Evolutionary conservation across 495 filamentous ascomycete species (phyloP), one percentile per base, ranked within the genome.

Genomic region (Aspergillus affinis): DNA sequence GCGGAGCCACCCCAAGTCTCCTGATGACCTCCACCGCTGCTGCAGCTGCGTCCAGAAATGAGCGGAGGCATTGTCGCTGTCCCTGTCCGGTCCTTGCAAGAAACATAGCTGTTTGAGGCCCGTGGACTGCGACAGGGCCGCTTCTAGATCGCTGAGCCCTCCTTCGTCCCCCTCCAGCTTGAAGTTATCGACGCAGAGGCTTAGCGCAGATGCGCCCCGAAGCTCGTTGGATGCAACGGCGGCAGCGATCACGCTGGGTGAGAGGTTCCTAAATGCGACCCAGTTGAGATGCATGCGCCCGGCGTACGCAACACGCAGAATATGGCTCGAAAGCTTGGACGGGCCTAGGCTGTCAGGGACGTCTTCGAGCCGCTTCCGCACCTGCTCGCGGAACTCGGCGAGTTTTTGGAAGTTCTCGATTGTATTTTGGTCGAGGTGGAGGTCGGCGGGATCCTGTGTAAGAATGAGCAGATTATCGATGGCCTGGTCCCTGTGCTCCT

Each of bases 331-430:
- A 54, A 54, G 23, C 57, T 47, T 1, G 27, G 61, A 64, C 47
- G 57, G 32, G 46, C 61, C 57, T 5, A 64, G 61, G 18, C 57
- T 64, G 0, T 60, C 51, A 2, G 61, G 57, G 51, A 45, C 56
- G 56, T 63, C 61, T 59, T 63, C 57, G 36, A 63, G 61, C 45
- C 62, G 62, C 48, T 15, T 52, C 44, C 58, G 62, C 30, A 60
- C 54, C 54, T 64, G 44, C 58, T 60, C 54, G 48, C 48, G 54
- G 49, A 60, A 60, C 58, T 54, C 12, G 9, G 49, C 54, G 0
- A 64, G 58, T 1, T 41, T 47, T 64, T 64, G 62, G 48, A 58
- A 15, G 7, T 58, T 23, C 20, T 5, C 36, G 21, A 64, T 15
- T 21, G 53, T 26, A 13, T 56, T 23, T 48, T 60, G 21, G 7